Evolutionary conservation across 2,329 filamentous ascomycete species (phyloP).

Genomic region (Exophiala bonariae): DNA sequence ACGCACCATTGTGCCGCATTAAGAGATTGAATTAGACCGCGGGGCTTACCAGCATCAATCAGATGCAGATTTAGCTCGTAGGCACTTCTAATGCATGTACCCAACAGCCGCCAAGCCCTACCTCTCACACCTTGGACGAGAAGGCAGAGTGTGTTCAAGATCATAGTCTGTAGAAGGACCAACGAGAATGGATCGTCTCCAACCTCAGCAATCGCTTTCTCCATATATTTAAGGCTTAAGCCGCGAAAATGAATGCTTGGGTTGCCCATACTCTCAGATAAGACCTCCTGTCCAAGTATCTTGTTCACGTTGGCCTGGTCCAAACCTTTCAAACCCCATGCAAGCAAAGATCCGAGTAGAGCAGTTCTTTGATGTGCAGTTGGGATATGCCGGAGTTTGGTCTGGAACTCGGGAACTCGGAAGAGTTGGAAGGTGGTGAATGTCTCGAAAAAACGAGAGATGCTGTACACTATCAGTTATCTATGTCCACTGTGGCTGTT

Average conservation of each 20-base stretch:
- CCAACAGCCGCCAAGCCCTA: slow-evolving; percentile 37
- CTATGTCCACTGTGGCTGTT: background rate
- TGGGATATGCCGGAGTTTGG: slow-evolving; percentile 27
- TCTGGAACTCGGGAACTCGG: slow-evolving; percentile 30
- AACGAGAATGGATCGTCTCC: slow-evolving; percentile 36
- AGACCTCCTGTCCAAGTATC: slow-evolving; percentile 15
- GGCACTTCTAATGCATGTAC: slow-evolving; percentile 31
- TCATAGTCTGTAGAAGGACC: slow-evolving; percentile 38
- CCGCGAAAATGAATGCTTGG: slow-evolving; percentile 25
- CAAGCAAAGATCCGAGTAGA: slow-evolving; percentile 35
- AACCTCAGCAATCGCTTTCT: slow-evolving; percentile 34
- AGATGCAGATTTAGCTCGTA: slow-evolving; percentile 40
- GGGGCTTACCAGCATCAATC: slow-evolving; percentile 17
- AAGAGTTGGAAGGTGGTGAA: slow-evolving; percentile 36
- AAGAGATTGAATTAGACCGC: background rate
- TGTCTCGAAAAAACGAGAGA: slow-evolving; percentile 29
- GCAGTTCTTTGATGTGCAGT: slow-evolving; percentile 24
- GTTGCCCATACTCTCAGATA: slow-evolving; percentile 16
- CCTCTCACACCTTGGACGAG: slow-evolving; percentile 38
- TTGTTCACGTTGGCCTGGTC: slow-evolving; percentile 10
- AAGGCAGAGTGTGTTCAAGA: slow-evolving; percentile 37
- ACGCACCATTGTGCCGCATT: slow-evolving; percentile 26
- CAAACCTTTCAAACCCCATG: slow-evolving; percentile 27
- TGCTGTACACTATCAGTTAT: background rate
- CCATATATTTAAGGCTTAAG: slow-evolving; percentile 28